Conservation (phyloP, 805 yeast genomes). For the Saturnispora sanitii region DNA sequence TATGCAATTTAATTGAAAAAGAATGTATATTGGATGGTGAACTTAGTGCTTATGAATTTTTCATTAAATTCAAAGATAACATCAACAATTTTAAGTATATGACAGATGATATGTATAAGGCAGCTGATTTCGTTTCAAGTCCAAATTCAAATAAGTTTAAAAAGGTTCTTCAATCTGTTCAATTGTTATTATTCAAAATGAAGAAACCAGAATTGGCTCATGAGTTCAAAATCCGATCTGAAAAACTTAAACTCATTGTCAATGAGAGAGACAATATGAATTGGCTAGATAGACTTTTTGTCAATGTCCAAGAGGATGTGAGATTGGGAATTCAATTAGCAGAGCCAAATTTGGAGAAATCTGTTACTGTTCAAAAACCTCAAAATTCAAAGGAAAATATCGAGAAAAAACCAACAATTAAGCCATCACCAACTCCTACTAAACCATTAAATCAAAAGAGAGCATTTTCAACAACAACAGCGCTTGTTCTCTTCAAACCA, state of each 20-base stretch:
- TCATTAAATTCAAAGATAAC: slow-evolving; percentile 1
- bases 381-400: too few species aligned
- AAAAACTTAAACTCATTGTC: background rate
- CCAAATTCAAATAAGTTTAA: background rate
- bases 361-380: background rate
- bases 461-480: too few species aligned
- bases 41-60: slow-evolving; percentile 5
- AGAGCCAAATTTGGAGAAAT: background rate
- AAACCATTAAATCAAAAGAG: too few species aligned
- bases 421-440: too few species aligned
- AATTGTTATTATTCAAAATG: slow-evolving; percentile 1
- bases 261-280: background rate
- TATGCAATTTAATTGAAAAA: slow-evolving; percentile 3
- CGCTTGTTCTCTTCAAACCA: background rate
- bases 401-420: too few species aligned
- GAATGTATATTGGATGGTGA: background rate
- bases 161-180: background rate
- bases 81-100: background rate
- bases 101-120: background rate
- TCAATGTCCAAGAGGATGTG: background rate
- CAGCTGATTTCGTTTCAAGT: background rate
- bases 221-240: background rate
- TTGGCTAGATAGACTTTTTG: background rate
- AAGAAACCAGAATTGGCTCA: background rate
- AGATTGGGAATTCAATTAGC: background rate